Evolutionary conservation across 108 stramenopile species (phyloP).

Genomic region (Nannochloropsis gaditana): DNA sequence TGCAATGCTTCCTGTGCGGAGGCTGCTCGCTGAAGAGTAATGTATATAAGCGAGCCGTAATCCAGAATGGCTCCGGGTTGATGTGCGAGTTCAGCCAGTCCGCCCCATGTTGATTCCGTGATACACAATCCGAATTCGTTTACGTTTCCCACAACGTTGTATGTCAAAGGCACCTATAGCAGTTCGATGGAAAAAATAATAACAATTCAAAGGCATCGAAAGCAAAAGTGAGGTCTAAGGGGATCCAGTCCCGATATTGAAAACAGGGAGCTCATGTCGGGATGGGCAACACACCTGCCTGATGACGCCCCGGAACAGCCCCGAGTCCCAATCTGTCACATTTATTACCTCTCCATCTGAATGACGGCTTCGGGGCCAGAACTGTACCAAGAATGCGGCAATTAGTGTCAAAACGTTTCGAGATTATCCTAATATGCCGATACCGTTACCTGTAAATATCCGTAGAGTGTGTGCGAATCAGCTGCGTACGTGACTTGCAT

Average conservation of each 20-base stretch:
- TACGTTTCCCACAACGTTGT: constrained; percentile 65
- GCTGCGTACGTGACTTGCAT: constrained; percentile 67
- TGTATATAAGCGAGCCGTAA: constrained; percentile 69
- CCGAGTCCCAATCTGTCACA: constrained; percentile 65
- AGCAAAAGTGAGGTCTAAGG: background rate
- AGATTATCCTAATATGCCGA: background rate
- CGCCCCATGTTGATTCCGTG: constrained; percentile 72
- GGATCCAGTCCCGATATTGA: no score
- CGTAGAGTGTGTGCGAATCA: constrained; percentile 28
- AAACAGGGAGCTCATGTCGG: background rate
- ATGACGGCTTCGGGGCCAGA: constrained; percentile 56
- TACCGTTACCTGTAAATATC: background rate
- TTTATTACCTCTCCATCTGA: constrained; percentile 32
- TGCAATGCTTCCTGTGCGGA: constrained; percentile 62
- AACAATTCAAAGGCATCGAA: background rate
- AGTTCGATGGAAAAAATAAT: no score
- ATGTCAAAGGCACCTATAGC: constrained; percentile 43
- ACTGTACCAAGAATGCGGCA: constrained; percentile 41
- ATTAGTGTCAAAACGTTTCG: background rate
- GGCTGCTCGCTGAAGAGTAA: constrained; percentile 62
- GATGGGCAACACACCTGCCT: constrained; percentile 39
- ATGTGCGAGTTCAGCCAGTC: constrained; percentile 48
- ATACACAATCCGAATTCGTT: constrained; percentile 67
- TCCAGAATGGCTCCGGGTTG: constrained; percentile 59
- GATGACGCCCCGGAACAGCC: constrained; percentile 61